Evolutionary conservation across 441 rosid genomes (phyloP), one percentile per base, ranked within the genome.

Genomic region (Mallotus japonicus): DNA sequence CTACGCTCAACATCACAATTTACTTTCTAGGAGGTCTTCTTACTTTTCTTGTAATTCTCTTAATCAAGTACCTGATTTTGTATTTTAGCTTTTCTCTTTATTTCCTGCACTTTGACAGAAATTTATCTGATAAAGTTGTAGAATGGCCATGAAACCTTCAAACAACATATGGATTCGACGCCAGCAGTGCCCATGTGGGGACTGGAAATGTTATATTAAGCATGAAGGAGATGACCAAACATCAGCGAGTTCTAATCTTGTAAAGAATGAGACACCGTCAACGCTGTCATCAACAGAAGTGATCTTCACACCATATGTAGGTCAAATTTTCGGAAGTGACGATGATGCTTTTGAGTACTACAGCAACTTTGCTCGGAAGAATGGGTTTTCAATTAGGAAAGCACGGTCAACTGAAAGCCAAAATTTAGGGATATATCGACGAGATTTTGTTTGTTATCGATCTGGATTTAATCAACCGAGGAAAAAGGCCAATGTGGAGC

Each of bases 181-280:
- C 34, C 99, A 92, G 76, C 96, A 94, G 67, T 94, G 99, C 74
- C 94, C 94, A 5, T 95, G 99, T 76, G 96, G 97, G 62, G 97
- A 95, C 80, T 90, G 97, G 97, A 95, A 92, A 70, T 95, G 99
- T 68, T 92, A 83, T 47, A 80, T 92, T 62, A 84, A 79, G 69
- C 72, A 81, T 62, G 93, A 92, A 62, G 90, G 91, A 74, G 90
- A 88, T 74, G 89, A 85, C 76, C 92, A 84, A 83, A 74, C 84
- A 34, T 69, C 78, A 1, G 67, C 79, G 34, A 80, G 65, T 75
- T 81, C 83, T 65, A 87, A 85, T 62, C 77, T 84, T 55, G 77
- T 84, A 11, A 88, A 88, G 76, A 82, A 62, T 58, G 92, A 92
- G 80, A 73, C 83, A 19, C 74, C 88, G 72, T 56, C 92, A 73